These are phyloP conservation scores for Conringia planisiliqua DNA, from an alignment of 345 rosid species.

Conservation along the genomic window DNA sequence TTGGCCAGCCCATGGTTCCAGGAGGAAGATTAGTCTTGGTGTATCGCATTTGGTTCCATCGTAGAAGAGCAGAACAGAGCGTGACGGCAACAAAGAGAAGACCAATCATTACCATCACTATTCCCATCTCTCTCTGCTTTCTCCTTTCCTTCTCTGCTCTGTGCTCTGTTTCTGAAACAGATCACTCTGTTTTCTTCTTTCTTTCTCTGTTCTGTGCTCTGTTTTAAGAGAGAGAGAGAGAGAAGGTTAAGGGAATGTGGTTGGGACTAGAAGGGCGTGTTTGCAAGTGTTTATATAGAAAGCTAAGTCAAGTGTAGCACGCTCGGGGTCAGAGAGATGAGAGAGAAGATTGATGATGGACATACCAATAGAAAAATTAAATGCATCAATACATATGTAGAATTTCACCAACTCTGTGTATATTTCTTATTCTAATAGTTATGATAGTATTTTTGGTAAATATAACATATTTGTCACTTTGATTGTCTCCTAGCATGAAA, in stretches of 20 bases:
- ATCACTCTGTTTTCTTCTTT: conserved; percentile 9
- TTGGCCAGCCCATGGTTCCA: conserved; percentile 95
- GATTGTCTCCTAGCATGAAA: not conserved
- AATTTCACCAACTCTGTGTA: not conserved
- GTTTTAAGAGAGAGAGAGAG: not conserved
- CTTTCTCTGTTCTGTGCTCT: not conserved
- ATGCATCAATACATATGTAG: not conserved
- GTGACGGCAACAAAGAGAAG: conserved; percentile 33
- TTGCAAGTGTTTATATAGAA: conserved; percentile 28
- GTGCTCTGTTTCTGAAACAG: conserved; percentile 3
- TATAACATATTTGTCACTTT: not conserved
- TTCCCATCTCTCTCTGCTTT: conserved; percentile 40
- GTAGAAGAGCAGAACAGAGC: conserved; percentile 54
- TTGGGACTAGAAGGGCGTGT: conserved; percentile 12
- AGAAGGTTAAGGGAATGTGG: conserved; percentile 6
- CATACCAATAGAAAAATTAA: not conserved
- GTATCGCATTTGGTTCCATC: conserved; percentile 69
- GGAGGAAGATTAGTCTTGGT: conserved; percentile 65
- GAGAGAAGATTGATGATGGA: not conserved
- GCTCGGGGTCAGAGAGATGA: not conserved
- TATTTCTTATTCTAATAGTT: not conserved
- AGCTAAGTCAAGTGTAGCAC: conserved; percentile 15
- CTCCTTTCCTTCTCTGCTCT: not conserved
- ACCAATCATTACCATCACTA: conserved; percentile 33
- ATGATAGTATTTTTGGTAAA: conserved; percentile 1